Evolutionary conservation across 306 rosid genomes (phyloP).

Genomic region (Ammopiptanthus mongolicus): DNA sequence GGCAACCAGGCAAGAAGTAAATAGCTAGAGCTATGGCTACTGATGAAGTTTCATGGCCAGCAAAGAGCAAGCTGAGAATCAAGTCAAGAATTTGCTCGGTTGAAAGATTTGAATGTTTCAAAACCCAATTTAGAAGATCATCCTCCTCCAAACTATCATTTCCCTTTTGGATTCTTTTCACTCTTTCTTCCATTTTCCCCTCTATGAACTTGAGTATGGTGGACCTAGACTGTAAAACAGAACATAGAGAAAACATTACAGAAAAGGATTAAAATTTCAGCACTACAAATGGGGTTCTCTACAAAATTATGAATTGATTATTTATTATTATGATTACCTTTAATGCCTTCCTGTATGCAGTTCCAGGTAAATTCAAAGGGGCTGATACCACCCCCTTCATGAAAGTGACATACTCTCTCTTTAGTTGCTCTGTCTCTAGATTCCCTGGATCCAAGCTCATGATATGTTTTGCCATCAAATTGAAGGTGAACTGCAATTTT

Average conservation of each 20-base stretch:
- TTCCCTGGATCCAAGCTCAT: conserved; percentile 89
- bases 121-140: conserved; percentile 90
- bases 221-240: conserved; percentile 59
- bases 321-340: conserved; percentile 69
- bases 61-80: conserved; percentile 80
- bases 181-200: conserved; percentile 66
- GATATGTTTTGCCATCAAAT: conserved; percentile 90
- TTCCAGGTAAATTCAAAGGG: conserved; percentile 89
- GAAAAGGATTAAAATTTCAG: background rate
- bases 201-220: conserved; percentile 81
- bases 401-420: conserved; percentile 79
- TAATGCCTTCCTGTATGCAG: conserved; percentile 80
- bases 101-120: conserved; percentile 82
- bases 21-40: conserved; percentile 86
- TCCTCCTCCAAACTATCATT: conserved; percentile 44
- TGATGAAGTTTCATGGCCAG: conserved; percentile 98
- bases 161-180: conserved; percentile 31
- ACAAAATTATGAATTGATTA: background rate
- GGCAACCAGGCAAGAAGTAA: conserved; percentile 68
- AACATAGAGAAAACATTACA: background rate
- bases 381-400: conserved; percentile 94
- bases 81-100: conserved; percentile 93
- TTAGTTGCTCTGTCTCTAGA: conserved; percentile 76
- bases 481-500: conserved; percentile 78
- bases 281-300: background rate